Conservation (phyloP, 2,329 filamentous ascomycete species). For the Pestalotiopsis sp. region DNA sequence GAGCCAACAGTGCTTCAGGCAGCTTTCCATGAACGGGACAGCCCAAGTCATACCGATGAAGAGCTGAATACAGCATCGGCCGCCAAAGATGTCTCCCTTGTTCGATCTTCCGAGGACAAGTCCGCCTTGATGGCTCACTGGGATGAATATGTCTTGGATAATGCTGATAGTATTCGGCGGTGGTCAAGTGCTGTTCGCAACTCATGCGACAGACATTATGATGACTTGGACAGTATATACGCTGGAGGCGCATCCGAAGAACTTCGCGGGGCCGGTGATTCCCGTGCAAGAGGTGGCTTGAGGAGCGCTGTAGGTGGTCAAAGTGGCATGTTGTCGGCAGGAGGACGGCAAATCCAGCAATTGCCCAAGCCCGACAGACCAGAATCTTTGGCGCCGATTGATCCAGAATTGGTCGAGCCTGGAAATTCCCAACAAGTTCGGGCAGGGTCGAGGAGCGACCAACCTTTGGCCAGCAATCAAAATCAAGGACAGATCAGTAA, state of each 20-base stretch:
- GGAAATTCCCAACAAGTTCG: background rate
- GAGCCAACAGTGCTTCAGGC: background rate
- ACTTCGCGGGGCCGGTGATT: background rate
- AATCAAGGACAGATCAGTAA: background rate
- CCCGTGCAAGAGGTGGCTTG: background rate
- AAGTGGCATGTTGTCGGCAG: background rate
- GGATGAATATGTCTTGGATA: slow-evolving; percentile 9
- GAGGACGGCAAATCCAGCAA: background rate
- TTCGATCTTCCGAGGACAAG: background rate
- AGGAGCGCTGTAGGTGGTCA: background rate
- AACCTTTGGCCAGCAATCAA: background rate
- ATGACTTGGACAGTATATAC: background rate
- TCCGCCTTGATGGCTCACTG: slow-evolving; percentile 8
- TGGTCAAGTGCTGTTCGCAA: slow-evolving; percentile 1
- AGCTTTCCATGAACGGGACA: background rate
- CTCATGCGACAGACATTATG: background rate
- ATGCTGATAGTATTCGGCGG: background rate
- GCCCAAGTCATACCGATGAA: background rate
- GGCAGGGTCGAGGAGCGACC: background rate
- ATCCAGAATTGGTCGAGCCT: background rate
- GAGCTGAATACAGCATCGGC: background rate
- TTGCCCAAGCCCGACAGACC: background rate
- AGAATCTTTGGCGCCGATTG: background rate
- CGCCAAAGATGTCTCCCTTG: background rate
- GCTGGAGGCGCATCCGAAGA: background rate